Conservation (phyloP, 176 grass and related monocot genomes). For the Paspalum notatum region DNA sequence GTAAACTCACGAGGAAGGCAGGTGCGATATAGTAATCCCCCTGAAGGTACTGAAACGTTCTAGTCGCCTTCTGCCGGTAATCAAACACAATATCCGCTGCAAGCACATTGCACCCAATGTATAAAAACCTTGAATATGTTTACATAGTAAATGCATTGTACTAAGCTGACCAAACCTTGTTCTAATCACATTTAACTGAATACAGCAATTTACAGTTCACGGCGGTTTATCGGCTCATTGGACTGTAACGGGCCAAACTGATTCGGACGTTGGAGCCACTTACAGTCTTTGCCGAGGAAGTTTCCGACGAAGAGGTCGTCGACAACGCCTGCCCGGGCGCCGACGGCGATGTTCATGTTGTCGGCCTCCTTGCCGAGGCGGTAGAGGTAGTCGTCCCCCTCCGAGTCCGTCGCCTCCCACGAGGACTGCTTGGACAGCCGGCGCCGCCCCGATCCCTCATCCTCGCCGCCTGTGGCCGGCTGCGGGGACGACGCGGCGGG, state of each 20-base stretch:
- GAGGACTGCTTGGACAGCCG: conserved; percentile 72
- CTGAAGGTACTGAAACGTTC: conserved; percentile 83
- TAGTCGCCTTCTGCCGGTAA: conserved; percentile 90
- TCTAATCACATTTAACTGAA: conserved; percentile 5
- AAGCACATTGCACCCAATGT: conserved; percentile 32
- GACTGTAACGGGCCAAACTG: not conserved
- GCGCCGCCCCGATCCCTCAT: not conserved
- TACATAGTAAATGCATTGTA: not conserved
- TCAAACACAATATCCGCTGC: conserved; percentile 94
- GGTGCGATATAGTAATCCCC: conserved; percentile 97
- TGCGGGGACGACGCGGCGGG: conserved; percentile 31
- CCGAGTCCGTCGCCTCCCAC: conserved; percentile 70
- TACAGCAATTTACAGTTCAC: not conserved
- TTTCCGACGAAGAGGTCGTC: conserved; percentile 86
- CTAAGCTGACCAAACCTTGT: not conserved
- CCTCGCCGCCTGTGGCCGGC: conserved; percentile 38
- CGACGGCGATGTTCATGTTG: conserved; percentile 88
- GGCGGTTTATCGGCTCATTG: not conserved
- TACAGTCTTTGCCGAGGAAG: conserved; percentile 90
- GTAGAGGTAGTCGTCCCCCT: conserved; percentile 86
- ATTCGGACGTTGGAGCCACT: not conserved
- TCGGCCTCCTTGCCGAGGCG: conserved; percentile 85
- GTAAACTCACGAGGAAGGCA: conserved; percentile 74
- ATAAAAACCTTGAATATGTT: not conserved
- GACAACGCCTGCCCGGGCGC: conserved; percentile 66